These are phyloP conservation scores for Asterochloris sp. DNA, from an alignment of 139 green algal genomes.

Conservation along the genomic window DNA sequence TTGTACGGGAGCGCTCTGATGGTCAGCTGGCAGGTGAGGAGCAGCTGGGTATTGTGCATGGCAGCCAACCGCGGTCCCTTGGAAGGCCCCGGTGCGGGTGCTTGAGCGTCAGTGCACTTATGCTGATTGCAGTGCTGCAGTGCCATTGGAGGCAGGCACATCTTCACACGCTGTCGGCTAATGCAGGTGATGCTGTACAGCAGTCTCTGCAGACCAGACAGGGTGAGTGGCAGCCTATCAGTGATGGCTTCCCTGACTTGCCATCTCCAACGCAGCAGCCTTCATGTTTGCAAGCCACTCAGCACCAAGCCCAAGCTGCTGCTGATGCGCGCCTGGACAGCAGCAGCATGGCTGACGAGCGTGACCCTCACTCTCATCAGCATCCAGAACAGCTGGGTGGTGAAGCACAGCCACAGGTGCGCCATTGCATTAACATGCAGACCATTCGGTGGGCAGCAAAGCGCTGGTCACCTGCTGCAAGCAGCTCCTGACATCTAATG, in stretches of 20 bases:
- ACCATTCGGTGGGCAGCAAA: no score
- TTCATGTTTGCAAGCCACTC: background rate
- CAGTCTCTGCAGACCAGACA: background rate
- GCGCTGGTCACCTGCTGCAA: no score
- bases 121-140: background rate
- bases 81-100: background rate
- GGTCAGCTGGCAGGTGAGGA: conserved; percentile 5
- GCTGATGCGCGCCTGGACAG: background rate
- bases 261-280: background rate
- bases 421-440: no score
- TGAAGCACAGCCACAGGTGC: no score
- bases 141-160: background rate
- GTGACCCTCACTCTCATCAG: background rate
- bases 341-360: background rate
- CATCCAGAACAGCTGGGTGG: no score
- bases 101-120: background rate
- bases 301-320: no score
- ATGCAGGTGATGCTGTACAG: background rate
- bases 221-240: background rate
- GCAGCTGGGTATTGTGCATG: background rate
- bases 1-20: conserved; percentile 25
- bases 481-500: no score
- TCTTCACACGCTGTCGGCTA: background rate
- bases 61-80: background rate
- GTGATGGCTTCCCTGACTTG: background rate